These are phyloP conservation scores for Chiua virens DNA, from an alignment of 768 basidiomycete species.

Conservation along the genomic window DNA sequence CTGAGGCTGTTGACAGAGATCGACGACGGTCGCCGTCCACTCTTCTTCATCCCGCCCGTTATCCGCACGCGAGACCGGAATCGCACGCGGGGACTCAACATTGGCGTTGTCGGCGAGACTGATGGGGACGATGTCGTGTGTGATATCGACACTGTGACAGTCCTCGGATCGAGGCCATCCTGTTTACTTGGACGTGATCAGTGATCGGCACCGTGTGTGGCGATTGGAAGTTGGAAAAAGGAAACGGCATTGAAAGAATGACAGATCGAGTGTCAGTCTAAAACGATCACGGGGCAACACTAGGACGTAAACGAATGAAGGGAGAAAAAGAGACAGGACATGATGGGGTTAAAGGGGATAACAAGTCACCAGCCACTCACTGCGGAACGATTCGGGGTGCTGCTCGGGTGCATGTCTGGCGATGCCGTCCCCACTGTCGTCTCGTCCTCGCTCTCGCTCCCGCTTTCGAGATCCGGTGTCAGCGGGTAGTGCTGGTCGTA, in stretches of 20 bases:
- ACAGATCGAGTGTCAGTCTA: too few species aligned
- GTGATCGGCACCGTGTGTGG: background rate
- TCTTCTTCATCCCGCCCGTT: conserved; percentile 54
- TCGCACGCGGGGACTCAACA: conserved; percentile 43
- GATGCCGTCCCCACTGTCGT: background rate
- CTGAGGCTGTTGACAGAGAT: too few species aligned
- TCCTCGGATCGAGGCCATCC: conserved; percentile 2
- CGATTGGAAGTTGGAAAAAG: too few species aligned
- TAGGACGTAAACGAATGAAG: too few species aligned
- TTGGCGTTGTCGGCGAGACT: too few species aligned
- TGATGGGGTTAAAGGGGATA: background rate
- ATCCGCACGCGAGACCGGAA: conserved; percentile 80
- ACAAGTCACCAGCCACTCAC: conserved; percentile 11
- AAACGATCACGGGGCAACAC: too few species aligned
- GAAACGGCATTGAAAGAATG: too few species aligned
- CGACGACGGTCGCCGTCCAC: conserved; percentile 39
- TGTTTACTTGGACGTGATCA: conserved; percentile 7
- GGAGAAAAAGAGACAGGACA: background rate
- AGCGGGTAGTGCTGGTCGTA: background rate
- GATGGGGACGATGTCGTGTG: too few species aligned
- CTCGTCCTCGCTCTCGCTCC: conserved; percentile 15
- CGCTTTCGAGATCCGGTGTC: conserved; percentile 12
- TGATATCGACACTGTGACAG: too few species aligned
- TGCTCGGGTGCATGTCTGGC: background rate
- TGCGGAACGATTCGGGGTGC: background rate